phyloP scores from a whole-genome alignment of 768 basidiomycete species.

The Suillus paluster region DNA sequence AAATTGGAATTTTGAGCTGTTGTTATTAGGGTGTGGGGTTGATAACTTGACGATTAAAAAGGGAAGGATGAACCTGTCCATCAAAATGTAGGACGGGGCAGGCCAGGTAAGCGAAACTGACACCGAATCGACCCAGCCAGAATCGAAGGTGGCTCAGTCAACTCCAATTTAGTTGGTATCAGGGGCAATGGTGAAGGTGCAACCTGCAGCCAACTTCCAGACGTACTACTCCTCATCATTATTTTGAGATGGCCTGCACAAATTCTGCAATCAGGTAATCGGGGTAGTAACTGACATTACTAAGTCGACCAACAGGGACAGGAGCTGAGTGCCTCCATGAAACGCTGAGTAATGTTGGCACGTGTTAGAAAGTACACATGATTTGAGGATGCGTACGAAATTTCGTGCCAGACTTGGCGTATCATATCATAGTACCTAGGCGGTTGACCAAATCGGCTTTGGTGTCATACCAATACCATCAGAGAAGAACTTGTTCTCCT shows the following conservation, averaged over 20 bases:
- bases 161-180: slow-evolving; percentile 52
- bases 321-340: slow-evolving; percentile 98
- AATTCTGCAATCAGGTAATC: slow-evolving; percentile 98
- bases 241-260: slow-evolving; percentile 98
- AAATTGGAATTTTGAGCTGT: too few relatives aligned
- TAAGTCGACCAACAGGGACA: slow-evolving; percentile 94
- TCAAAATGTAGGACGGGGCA: too few relatives aligned
- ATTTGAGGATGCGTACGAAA: slow-evolving; percentile 40
- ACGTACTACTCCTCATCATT: slow-evolving; percentile 99
- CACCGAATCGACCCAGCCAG: too few relatives aligned
- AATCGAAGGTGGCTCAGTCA: too few relatives aligned
- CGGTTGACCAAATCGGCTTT: too few relatives aligned
- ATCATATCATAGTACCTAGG: too few relatives aligned
- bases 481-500: too few relatives aligned
- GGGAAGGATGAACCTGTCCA: too few relatives aligned
- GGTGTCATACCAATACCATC: too few relatives aligned
- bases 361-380: slow-evolving; percentile 6
- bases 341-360: slow-evolving; percentile 64
- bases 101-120: too few relatives aligned
- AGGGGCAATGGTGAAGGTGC: slow-evolving; percentile 97
- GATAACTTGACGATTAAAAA: too few relatives aligned
- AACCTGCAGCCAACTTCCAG: slow-evolving; percentile 99
- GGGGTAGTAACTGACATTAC: slow-evolving; percentile 99
- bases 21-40: too few relatives aligned
- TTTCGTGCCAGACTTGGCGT: slow-evolving; percentile 95